These are phyloP conservation scores for Trifolium dubium DNA, from an alignment of 306 rosid species.

Conservation along the genomic window DNA sequence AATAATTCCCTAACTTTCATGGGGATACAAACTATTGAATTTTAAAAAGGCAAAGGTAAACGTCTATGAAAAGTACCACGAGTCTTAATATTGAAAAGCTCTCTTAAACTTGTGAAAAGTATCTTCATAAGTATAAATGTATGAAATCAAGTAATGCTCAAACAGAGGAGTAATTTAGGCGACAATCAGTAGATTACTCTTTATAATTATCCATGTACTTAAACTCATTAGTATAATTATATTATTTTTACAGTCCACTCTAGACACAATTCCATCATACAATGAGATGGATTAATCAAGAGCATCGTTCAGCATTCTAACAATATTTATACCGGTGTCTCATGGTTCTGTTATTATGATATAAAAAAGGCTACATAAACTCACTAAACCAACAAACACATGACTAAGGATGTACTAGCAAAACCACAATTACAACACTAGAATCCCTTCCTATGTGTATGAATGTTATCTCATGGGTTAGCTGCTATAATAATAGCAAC, in stretches of 20 bases:
- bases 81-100: constrained; percentile 1
- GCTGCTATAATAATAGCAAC: too few relatives aligned
- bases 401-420: background rate
- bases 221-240: background rate
- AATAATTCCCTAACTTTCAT: background rate
- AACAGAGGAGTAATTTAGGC: background rate
- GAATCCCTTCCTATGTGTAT: background rate
- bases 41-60: background rate
- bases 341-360: background rate
- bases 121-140: background rate
- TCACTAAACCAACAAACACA: background rate
- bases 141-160: background rate
- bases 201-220: background rate
- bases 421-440: background rate
- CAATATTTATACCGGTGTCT: background rate
- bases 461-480: too few relatives aligned
- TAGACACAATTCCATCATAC: background rate
- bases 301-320: background rate
- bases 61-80: background rate
- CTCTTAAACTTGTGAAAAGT: background rate
- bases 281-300: background rate
- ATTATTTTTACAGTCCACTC: background rate
- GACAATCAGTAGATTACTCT: background rate
- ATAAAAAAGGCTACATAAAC: background rate
- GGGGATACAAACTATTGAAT: constrained; percentile 1